A percentile compares a stretch with the other conserved stretches of the same genome.
Evolutionary conservation across 2,329 filamentous ascomycete genomes (phyloP).

Genomic region (Cordyceps cicadae): DNA sequence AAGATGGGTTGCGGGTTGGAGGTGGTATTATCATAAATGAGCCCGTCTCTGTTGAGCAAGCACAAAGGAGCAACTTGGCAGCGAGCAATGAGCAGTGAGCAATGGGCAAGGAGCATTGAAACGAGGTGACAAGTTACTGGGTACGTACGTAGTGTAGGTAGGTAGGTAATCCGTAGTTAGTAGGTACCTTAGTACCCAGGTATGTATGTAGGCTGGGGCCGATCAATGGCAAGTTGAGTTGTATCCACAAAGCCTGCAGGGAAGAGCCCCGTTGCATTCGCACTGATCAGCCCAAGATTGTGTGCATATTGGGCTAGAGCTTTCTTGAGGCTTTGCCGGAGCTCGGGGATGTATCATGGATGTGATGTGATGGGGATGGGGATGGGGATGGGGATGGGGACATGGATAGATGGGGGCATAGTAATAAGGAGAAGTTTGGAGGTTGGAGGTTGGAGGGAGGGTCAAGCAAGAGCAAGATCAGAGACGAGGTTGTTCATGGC

Average conservation of each 20-base stretch:
- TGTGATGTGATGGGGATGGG: neutral
- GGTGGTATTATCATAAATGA: constrained; percentile 10
- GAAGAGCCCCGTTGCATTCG: constrained; percentile 5
- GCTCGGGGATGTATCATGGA: neutral
- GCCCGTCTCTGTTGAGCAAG: neutral
- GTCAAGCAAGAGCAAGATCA: too few species aligned
- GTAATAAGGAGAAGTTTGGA: too few species aligned
- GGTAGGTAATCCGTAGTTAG: too few species aligned
- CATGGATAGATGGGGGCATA: neutral
- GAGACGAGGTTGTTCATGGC: too few species aligned
- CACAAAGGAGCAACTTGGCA: neutral
- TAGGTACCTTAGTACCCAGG: too few species aligned
- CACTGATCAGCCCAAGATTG: constrained; percentile 10
- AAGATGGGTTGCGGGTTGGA: neutral
- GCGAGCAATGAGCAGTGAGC: too few species aligned
- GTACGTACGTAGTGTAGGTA: too few species aligned
- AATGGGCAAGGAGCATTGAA: too few species aligned
- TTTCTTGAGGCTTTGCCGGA: neutral
- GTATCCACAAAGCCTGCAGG: constrained; percentile 8
- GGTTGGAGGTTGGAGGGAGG: neutral
- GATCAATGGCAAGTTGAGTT: constrained; percentile 1
- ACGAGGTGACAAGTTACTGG: neutral
- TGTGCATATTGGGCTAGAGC: constrained; percentile 3
- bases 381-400: neutral
- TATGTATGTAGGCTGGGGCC: neutral